A percentile compares a stretch with the other conserved stretches of the same genome.
Conservation (phyloP, 768 basidiomycete species). For the Gloeopeniophorella convolvens region DNA sequence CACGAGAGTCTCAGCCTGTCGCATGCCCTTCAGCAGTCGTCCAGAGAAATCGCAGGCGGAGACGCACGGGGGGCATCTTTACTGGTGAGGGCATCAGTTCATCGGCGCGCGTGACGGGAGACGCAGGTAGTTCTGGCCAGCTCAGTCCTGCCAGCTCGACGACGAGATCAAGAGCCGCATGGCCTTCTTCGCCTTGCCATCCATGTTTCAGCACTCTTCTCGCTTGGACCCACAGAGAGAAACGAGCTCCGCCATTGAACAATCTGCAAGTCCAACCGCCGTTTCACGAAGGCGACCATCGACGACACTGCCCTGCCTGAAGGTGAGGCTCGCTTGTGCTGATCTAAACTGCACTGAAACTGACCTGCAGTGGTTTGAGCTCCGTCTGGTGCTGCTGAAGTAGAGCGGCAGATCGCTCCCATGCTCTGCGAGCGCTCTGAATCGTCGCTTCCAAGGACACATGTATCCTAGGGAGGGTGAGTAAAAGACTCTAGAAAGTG, state of each 20-base stretch:
- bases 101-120: neutral
- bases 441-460: conserved; percentile 28
- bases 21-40: conserved; percentile 1
- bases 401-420: conserved; percentile 34
- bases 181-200: conserved; percentile 28
- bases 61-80: conserved; percentile 3
- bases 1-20: conserved; percentile 9
- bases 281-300: neutral
- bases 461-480: conserved; percentile 32
- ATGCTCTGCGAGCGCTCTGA: conserved; percentile 29
- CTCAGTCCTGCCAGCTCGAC: conserved; percentile 28
- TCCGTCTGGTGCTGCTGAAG: conserved; percentile 32
- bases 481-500: conserved; percentile 23
- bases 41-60: neutral
- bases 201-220: conserved; percentile 22
- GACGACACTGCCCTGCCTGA: neutral
- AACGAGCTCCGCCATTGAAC: conserved; percentile 21
- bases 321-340: conserved; percentile 9
- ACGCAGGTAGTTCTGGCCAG: conserved; percentile 1
- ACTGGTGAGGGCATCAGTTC: neutral
- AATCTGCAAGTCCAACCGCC: neutral
- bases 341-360: conserved; percentile 9
- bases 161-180: conserved; percentile 26
- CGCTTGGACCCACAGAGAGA: conserved; percentile 30
- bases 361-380: conserved; percentile 24